Conservation (phyloP, 2,329 filamentous ascomycete species). For the Alternaria sp. region DNA sequence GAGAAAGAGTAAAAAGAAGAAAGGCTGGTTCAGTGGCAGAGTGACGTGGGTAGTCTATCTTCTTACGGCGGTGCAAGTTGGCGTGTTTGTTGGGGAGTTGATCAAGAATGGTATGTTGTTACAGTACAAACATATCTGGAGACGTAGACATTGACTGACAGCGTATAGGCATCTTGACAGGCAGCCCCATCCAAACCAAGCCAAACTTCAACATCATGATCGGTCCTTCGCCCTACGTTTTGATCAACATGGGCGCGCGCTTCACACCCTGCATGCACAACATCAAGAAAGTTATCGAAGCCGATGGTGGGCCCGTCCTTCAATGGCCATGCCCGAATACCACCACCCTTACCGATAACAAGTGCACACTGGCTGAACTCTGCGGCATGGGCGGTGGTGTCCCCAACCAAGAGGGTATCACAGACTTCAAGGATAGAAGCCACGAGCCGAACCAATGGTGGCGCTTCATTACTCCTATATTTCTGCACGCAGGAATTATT, state of each 20-base stretch:
- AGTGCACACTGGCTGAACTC: constrained; percentile 78
- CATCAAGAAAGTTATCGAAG: constrained; percentile 69
- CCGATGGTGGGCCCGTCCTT: constrained; percentile 50
- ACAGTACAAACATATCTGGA: neutral
- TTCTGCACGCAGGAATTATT: constrained; percentile 91
- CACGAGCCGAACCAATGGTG: constrained; percentile 92
- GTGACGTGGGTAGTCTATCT: constrained; percentile 84
- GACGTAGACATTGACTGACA: constrained; percentile 16
- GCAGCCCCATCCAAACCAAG: constrained; percentile 78
- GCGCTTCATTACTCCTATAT: constrained; percentile 94
- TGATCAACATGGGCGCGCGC: constrained; percentile 96
- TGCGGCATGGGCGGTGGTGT: constrained; percentile 84
- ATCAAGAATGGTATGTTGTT: constrained; percentile 76
- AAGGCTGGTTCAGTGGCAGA: constrained; percentile 65
- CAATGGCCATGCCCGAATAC: constrained; percentile 82
- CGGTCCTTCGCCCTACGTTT: constrained; percentile 85
- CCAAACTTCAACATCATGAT: constrained; percentile 97
- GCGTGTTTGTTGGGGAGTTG: constrained; percentile 89
- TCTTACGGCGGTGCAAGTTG: constrained; percentile 78
- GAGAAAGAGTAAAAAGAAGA: constrained; percentile 50
- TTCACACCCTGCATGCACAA: constrained; percentile 97
- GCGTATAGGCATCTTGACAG: constrained; percentile 73
- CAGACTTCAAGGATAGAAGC: constrained; percentile 63
- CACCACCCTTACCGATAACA: constrained; percentile 66
- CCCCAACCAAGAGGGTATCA: constrained; percentile 66